Base-by-base conservation (phyloP, 1,139 yeast genomes). In the Arxiozyma bovina region DNA sequence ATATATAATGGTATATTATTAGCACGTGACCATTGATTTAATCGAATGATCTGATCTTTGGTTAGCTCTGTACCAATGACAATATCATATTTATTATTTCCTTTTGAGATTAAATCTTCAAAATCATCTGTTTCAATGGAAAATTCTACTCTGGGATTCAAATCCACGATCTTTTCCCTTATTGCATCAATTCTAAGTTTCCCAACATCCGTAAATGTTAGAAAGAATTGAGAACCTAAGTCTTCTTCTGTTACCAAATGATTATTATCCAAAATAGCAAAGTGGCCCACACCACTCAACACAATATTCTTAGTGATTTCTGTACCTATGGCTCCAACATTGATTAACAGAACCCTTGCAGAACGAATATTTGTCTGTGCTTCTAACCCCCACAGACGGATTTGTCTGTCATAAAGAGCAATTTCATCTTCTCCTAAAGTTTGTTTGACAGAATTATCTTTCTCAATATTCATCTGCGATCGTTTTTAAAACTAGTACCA, bases 311-410 rank as follows among this genome's bases (percentile, higher is more conserved):
- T 93, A 45, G 85, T 83, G 17, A 85, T 77, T 68, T 90, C 97
- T 30, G 85, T 81, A 4, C 94, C 93, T 12, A 86, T 75, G 0
- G 87, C 87, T 11, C 89, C 85, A 40, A 87, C 63, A 59, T 85
- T 83, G 41, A 89, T 74, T 44, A 90, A 67, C 53, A 93, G 74
- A 9, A 91, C 76, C 53, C 79, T 79, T 18, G 97, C 85, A 30
- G 84, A 80, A 49, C 95, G 77, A 74, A 93, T 80, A 52, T 90
- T 74, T 51, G 82, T 77, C 70, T 93, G 99, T 18, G 98, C 96
- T 34, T 87, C 94, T 72, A 93, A 77, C 15, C 99, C 99, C 99
- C 99, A 93, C 43, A 93, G 77, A 60, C 99, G 74, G 62, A 93
- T 91, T 70, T 93, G 99, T 57, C 99, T 80, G 70, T 93, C 99